Evolutionary conservation across 352 stramenopile genomes (phyloP), one percentile per base, ranked within the genome.

Genomic region (Pythium dissotocum): DNA sequence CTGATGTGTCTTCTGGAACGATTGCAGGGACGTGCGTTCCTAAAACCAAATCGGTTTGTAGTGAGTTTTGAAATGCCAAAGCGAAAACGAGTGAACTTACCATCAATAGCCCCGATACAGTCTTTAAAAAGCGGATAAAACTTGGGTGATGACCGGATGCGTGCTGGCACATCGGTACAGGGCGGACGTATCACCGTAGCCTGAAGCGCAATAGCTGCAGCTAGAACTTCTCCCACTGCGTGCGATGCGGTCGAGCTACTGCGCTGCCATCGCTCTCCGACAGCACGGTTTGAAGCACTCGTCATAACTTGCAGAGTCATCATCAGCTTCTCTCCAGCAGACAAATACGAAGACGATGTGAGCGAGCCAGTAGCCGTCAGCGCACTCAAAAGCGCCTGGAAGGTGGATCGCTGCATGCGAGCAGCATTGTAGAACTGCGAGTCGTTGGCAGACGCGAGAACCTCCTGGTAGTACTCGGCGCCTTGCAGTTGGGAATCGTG

Each of bases 61-160:
- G 9, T 38, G 9, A 38, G 33, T 9, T 38, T 38, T 9, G 33
- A 38, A 26, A 52, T 52, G 21, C 44, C 44, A 52, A 7, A 12
- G 44, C 14, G 44, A 7, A 52, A 52, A 52, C 14, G 21, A 26
- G 5, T 26, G 6, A 52, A n/a, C 14, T 52, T 52, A 26, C 44
- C 44, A 12, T 52, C 44, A n/a, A 52, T n/a, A 18, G 44, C 44
- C 14, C 44, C 44, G 14, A 52, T 26, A 18, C 44, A 52, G 13
- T 52, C 44, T n/a, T 52, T 26, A 26, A 52, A 52, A 18, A 14
- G 14, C 44, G 44, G 44, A 52, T n/a, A 52, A 52, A 52, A n/a
- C 14, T n/a, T n/a, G 44, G 44, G 14, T 7, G 44, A 52, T 26
- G 21, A 52, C 5, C 21, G 5, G 21, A 52, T 52, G 6, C 14